Conservation (phyloP, 768 basidiomycete genomes). For the Termitomyces sp. region DNA sequence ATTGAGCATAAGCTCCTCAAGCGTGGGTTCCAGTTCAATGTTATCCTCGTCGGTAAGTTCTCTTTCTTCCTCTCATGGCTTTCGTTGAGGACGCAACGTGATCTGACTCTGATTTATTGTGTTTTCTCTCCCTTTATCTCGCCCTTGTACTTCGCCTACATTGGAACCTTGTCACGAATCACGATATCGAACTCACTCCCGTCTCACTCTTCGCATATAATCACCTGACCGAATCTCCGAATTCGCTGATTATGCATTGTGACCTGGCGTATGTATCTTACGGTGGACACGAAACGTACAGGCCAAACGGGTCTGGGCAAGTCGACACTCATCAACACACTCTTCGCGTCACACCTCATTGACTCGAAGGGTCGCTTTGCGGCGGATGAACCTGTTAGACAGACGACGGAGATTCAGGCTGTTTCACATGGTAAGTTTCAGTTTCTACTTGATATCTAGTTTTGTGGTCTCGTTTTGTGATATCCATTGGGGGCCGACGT, state of each 20-base stretch:
- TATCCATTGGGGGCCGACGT: too few species aligned
- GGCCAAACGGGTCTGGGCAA: conserved; percentile 98
- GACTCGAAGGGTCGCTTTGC: conserved; percentile 94
- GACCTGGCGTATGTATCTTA: too few species aligned
- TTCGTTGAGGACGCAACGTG: not conserved
- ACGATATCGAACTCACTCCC: too few species aligned
- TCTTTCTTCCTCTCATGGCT: conserved; percentile 1
- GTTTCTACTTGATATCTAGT: not conserved
- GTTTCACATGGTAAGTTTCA: conserved; percentile 79
- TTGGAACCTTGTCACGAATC: not conserved
- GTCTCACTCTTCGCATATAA: too few species aligned
- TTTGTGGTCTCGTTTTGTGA: too few species aligned
- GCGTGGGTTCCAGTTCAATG: conserved; percentile 99
- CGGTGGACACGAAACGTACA: too few species aligned
- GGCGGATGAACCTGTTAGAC: conserved; percentile 84
- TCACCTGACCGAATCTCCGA: too few species aligned
- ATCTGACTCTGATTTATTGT: not conserved
- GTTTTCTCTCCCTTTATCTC: not conserved
- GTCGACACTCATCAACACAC: conserved; percentile 97
- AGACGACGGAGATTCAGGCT: conserved; percentile 96
- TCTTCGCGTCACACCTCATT: conserved; percentile 97
- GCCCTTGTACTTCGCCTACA: not conserved
- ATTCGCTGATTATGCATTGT: too few species aligned
- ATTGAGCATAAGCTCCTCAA: conserved; percentile 99
- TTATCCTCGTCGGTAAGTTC: conserved; percentile 93